These are phyloP conservation scores for Russula abietina DNA, from an alignment of 768 basidiomycete genomes.

Conservation along the genomic window DNA sequence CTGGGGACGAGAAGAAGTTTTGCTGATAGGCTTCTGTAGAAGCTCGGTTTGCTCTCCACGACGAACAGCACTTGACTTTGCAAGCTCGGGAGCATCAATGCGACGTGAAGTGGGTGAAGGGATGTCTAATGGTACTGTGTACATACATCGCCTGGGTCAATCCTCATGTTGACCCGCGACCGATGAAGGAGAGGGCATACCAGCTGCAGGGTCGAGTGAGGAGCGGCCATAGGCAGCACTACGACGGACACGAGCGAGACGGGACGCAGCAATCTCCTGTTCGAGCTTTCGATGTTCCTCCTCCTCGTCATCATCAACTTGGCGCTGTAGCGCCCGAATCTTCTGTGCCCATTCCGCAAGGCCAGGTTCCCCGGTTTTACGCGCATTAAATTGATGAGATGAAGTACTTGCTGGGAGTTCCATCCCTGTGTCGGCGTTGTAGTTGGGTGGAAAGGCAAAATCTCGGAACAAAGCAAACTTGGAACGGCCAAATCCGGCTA, in stretches of 20 bases:
- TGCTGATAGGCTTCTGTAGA: constrained; percentile 14
- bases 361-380: constrained; percentile 50
- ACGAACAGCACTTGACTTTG: neutral
- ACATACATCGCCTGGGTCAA: constrained; percentile 12
- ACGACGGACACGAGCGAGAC: constrained; percentile 42
- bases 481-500: constrained; percentile 10
- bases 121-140: neutral
- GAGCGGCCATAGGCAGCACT: constrained; percentile 37
- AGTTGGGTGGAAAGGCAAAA: neutral
- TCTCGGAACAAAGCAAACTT: neutral
- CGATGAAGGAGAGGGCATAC: constrained; percentile 9
- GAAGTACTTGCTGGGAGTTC: constrained; percentile 17
- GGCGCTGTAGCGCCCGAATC: constrained; percentile 73
- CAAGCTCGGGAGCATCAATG: neutral
- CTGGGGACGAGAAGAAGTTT: neutral
- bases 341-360: constrained; percentile 78
- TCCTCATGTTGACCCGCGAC: neutral
- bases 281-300: constrained; percentile 64
- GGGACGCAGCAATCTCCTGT: constrained; percentile 46
- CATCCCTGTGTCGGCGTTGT: constrained; percentile 6
- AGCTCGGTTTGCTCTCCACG: constrained; percentile 6
- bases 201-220: constrained; percentile 34
- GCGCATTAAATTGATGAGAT: constrained; percentile 17
- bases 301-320: constrained; percentile 78
- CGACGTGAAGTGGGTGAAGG: neutral